phyloP scores from a whole-genome alignment of 2,329 filamentous ascomycete genomes.

The Botrytis tulipae region DNA sequence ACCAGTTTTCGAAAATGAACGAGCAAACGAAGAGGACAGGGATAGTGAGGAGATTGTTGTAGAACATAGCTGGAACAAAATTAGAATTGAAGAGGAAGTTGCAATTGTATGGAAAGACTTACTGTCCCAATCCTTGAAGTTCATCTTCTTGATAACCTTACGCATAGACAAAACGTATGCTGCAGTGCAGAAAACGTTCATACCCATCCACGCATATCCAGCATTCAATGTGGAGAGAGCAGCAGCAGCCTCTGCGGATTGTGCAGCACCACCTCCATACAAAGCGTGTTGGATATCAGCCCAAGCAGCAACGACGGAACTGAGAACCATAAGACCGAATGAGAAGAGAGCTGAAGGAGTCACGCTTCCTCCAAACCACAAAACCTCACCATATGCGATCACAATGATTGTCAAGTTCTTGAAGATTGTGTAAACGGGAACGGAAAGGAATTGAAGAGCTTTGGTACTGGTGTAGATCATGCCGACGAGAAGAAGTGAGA shows the following conservation, averaged over 20 bases:
- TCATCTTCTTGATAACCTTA: constrained; percentile 98
- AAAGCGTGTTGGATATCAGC: constrained; percentile 90
- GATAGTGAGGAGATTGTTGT: constrained; percentile 97
- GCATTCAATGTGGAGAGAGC: constrained; percentile 88
- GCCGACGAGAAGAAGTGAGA: constrained; percentile 90
- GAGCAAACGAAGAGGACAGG: constrained; percentile 84
- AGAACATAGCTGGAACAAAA: constrained; percentile 80
- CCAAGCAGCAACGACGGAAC: constrained; percentile 93
- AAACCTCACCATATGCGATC: constrained; percentile 95
- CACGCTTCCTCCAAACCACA: constrained; percentile 96
- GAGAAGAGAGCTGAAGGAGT: constrained; percentile 84
- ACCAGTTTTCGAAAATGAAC: constrained; percentile 89
- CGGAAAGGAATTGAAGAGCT: constrained; percentile 92
- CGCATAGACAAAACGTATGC: constrained; percentile 90
- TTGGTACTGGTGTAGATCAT: constrained; percentile 99
- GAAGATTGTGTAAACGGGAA: constrained; percentile 99
- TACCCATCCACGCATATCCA: constrained; percentile 95
- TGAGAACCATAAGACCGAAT: constrained; percentile 94
- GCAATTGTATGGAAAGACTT: constrained; percentile 45
- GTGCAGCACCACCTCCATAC: constrained; percentile 43
- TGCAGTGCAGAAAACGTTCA: constrained; percentile 94
- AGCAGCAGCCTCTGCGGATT: constrained; percentile 58
- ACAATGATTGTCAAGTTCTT: constrained; percentile 99
- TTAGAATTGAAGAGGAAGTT: constrained; percentile 36
- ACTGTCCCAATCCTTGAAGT: constrained; percentile 99